Evolutionary conservation across 306 rosid genomes (phyloP).

Genomic region (Lagenaria siceraria): DNA sequence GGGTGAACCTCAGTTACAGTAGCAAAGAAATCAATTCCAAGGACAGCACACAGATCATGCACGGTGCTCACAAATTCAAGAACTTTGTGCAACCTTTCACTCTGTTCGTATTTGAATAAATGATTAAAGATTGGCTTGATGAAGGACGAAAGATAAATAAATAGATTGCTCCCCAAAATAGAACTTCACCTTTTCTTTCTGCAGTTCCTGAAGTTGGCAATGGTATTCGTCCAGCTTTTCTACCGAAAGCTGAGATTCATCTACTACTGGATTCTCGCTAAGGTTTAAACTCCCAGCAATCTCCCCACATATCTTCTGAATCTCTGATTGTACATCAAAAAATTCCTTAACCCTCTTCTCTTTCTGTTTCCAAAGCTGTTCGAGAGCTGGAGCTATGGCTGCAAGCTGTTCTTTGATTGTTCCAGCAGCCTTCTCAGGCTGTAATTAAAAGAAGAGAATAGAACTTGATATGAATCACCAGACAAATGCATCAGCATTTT

Average conservation of each 20-base stretch:
- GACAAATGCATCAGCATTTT: neutral
- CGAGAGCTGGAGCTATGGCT: conserved; percentile 84
- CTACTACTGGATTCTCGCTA: conserved; percentile 44
- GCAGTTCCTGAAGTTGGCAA: conserved; percentile 88
- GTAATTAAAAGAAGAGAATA: conserved; percentile 1
- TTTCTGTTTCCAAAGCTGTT: conserved; percentile 80
- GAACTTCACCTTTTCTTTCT: conserved; percentile 74
- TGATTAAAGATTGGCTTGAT: neutral
- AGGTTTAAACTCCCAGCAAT: conserved; percentile 60
- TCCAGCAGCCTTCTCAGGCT: conserved; percentile 45
- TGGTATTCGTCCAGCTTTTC: conserved; percentile 84
- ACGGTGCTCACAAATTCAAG: conserved; percentile 19
- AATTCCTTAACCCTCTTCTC: conserved; percentile 84
- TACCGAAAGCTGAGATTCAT: conserved; percentile 72
- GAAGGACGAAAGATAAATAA: neutral
- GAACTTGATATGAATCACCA: neutral
- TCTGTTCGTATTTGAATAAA: conserved; percentile 4
- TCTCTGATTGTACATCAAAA: conserved; percentile 79
- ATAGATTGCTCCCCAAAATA: neutral
- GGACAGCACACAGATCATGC: conserved; percentile 86
- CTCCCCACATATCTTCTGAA: conserved; percentile 88
- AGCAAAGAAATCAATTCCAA: conserved; percentile 89
- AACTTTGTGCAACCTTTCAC: conserved; percentile 16
- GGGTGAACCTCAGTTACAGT: conserved; percentile 98
- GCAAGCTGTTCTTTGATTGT: conserved; percentile 60